Percentiles rank a stretch among this genome's conserved stretches.
These are phyloP conservation scores for Tolypocladium endophyticum DNA, from an alignment of 2,329 filamentous ascomycete genomes.

Conservation along the genomic window DNA sequence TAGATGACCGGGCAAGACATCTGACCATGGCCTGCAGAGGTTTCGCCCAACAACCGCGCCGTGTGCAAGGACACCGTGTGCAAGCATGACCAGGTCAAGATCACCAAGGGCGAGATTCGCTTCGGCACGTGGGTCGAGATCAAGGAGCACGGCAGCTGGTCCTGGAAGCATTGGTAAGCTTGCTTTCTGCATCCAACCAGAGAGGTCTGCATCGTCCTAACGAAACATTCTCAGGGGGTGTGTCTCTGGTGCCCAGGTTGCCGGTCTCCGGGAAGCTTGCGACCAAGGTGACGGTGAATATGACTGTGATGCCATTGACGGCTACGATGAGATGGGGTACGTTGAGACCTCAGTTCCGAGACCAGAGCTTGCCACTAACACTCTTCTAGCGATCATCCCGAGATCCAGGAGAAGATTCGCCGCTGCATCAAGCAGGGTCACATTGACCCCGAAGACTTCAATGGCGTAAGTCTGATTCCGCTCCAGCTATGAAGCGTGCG, in stretches of 20 bases:
- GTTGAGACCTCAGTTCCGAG: slow-evolving; percentile 9
- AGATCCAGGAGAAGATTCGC: slow-evolving; percentile 62
- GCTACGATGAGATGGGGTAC: slow-evolving; percentile 62
- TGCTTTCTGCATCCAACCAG: neutral
- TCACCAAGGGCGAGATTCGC: slow-evolving; percentile 68
- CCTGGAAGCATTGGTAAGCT: slow-evolving; percentile 78
- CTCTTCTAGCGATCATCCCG: slow-evolving; percentile 33
- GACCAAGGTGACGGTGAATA: slow-evolving; percentile 32
- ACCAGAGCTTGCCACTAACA: slow-evolving; percentile 4
- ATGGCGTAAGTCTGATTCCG: slow-evolving; percentile 55
- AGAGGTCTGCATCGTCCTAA: neutral
- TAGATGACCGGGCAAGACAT: neutral
- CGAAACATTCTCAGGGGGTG: slow-evolving; percentile 59
- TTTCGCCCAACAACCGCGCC: slow-evolving; percentile 60
- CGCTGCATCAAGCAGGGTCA: slow-evolving; percentile 66
- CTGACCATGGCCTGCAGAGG: slow-evolving; percentile 40
- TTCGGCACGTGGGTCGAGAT: slow-evolving; percentile 64
- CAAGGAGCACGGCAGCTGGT: slow-evolving; percentile 51
- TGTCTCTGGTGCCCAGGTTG: slow-evolving; percentile 64
- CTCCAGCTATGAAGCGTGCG: neutral
- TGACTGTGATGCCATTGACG: slow-evolving; percentile 63
- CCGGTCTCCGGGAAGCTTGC: slow-evolving; percentile 50
- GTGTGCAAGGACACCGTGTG: slow-evolving; percentile 65
- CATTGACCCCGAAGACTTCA: slow-evolving; percentile 79
- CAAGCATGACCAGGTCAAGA: slow-evolving; percentile 59